phyloP scores from a whole-genome alignment of 2,329 filamentous ascomycete species.

The Chaetomium strumarium region DNA sequence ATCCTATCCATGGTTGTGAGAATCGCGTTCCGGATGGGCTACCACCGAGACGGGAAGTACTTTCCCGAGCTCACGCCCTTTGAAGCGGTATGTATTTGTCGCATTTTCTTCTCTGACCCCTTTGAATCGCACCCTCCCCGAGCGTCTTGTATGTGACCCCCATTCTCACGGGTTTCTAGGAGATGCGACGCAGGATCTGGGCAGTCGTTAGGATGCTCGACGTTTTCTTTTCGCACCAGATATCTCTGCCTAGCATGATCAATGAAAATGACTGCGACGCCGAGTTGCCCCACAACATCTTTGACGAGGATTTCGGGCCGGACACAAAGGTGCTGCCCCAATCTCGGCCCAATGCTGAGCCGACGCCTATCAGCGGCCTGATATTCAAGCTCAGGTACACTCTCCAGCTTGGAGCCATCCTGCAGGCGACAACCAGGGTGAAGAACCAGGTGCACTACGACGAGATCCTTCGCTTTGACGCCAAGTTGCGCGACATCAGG shows the following conservation, averaged over 20 bases:
- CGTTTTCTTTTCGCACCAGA: conserved; percentile 70
- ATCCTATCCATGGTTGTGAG: conserved; percentile 51
- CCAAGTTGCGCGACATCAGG: conserved; percentile 54
- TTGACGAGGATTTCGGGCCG: conserved; percentile 73
- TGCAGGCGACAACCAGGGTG: conserved; percentile 57
- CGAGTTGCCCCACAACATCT: conserved; percentile 68
- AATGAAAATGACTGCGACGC: conserved; percentile 70
- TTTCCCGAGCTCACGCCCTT: conserved; percentile 68
- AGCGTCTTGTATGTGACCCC: background rate
- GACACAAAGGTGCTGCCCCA: conserved; percentile 62
- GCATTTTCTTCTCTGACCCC: background rate
- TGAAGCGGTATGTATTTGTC: conserved; percentile 50
- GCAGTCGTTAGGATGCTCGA: conserved; percentile 67
- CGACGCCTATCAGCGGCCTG: conserved; percentile 73
- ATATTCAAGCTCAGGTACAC: conserved; percentile 66
- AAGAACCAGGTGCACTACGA: conserved; percentile 55
- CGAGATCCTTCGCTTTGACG: conserved; percentile 57
- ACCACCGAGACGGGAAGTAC: conserved; percentile 71
- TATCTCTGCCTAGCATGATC: conserved; percentile 62
- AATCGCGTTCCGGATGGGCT: conserved; percentile 63
- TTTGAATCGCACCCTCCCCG: background rate
- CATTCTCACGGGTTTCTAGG: conserved; percentile 34
- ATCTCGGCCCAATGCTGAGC: conserved; percentile 60
- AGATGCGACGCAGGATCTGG: conserved; percentile 67
- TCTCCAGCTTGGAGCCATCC: conserved; percentile 63